Percentiles rank a stretch among this genome's conserved stretches.
Evolutionary conservation across 768 basidiomycete species (phyloP).

Genomic region (Boletus rufocinnamomeus): DNA sequence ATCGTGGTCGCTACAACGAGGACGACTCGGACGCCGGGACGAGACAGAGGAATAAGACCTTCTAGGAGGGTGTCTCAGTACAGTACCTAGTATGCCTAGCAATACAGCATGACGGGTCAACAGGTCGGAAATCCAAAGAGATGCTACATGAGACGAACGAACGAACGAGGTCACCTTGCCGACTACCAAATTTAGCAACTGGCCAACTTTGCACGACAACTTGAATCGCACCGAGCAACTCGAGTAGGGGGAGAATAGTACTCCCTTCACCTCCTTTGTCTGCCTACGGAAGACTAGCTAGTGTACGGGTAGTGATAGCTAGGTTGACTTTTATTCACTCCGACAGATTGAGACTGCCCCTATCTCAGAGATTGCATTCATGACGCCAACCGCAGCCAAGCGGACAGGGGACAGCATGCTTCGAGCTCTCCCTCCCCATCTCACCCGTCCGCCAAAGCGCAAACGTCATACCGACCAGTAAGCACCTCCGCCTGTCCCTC

Average conservation of each 20-base stretch:
- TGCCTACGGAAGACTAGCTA: neutral
- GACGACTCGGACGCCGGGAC: no score
- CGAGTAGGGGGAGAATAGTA: neutral
- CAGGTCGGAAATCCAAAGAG: no score
- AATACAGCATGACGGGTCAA: no score
- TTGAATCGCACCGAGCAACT: neutral
- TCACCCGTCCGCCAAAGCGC: constrained; percentile 13
- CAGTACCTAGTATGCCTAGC: no score
- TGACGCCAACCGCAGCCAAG: neutral
- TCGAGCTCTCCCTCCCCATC: constrained; percentile 16
- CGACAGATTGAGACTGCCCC: neutral
- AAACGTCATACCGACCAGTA: constrained; percentile 3
- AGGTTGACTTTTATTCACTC: neutral
- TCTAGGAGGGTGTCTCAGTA: no score
- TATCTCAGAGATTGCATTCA: neutral
- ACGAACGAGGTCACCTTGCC: no score
- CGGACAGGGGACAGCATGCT: constrained; percentile 4
- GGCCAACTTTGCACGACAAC: neutral
- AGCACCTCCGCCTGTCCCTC: neutral
- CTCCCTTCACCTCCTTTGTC: neutral
- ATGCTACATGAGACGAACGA: no score
- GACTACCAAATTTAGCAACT: constrained; percentile 12
- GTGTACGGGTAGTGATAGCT: neutral
- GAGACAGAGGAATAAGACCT: no score
- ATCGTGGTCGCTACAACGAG: no score